Conservation (phyloP, 345 rosid genomes). For the Anacardium occidentale region DNA sequence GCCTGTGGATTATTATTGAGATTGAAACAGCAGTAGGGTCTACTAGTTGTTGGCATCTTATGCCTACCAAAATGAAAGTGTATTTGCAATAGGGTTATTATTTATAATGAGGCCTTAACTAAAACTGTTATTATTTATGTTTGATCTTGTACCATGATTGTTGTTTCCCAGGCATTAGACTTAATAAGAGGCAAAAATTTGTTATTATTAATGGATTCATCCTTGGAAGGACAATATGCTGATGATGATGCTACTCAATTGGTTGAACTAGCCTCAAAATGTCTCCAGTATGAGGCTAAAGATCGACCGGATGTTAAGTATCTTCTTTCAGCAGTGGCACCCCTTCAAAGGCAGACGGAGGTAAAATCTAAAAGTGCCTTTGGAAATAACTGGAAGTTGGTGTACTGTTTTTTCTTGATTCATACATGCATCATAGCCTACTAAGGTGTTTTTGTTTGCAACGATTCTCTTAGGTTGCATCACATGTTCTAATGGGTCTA, state of each 20-base stretch:
- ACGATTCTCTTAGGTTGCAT: conserved; percentile 48
- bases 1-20: not conserved
- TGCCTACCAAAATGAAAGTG: not conserved
- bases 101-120: not conserved
- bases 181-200: conserved; percentile 63
- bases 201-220: conserved; percentile 61
- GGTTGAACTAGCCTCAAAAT: conserved; percentile 67
- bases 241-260: conserved; percentile 57
- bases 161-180: conserved; percentile 56
- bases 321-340: conserved; percentile 52
- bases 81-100: not conserved
- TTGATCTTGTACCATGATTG: not conserved
- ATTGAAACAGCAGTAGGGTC: too few relatives aligned
- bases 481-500: conserved; percentile 61
- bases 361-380: conserved; percentile 29
- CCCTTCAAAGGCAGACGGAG: conserved; percentile 70
- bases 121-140: not conserved
- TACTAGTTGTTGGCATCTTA: not conserved
- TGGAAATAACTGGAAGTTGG: conserved; percentile 10
- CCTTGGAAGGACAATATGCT: conserved; percentile 68
- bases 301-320: conserved; percentile 65
- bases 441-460: conserved; percentile 11
- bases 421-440: conserved; percentile 1
- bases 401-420: not conserved
- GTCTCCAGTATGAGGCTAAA: conserved; percentile 69